Base-by-base conservation (phyloP, 2,329 filamentous ascomycete genomes). In the Aquanectria penicillioides region DNA sequence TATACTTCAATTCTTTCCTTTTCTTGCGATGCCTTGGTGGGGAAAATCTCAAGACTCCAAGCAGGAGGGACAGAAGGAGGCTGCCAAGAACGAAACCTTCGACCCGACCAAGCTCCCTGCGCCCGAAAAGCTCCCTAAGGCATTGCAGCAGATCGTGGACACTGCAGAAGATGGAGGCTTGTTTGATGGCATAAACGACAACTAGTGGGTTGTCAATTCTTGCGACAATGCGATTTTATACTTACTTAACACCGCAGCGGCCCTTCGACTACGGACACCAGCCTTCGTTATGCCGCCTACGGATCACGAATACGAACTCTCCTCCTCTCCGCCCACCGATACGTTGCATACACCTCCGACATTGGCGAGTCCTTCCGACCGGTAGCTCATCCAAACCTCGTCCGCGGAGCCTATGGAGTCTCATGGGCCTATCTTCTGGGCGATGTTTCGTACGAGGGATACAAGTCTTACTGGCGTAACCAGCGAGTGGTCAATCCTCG, bases 341-440 rank as follows among this genome's bases (percentile, higher is more conserved):
- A 99, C 72, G 93, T 99, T 44, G 95, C 95, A 55, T 99, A 99
- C 75, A 98, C 95, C 0, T 94, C 90, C 17, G 94, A 98, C 71
- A 94, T 99, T 64, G 95, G 95, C 74, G 95, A 99, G 77, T 96
- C 92, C 0, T 99, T 99, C 78, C 88, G 95, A 2, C 95, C 95
- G 0, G 85, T 99, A 33, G 94, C 94, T 4, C 94, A 97, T 73
- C 94, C 93, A 0, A 88, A 84, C 69, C 78, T 96, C 3, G 90
- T 99, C 10, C 86, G 89, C 58, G 82, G 86, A 43, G 95, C 95
- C 6, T 99, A 99, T 73, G 94, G 87, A 44, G 81, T 99, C 36
- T 97, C 92, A 2, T 98, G 95, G 95, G 82, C 91, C 10, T 99
- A 99, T 72, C 86, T 99, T 18, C 77, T 93, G 12, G 94, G 95